These are phyloP conservation scores for Elsinoe australis DNA, from an alignment of 2,329 filamentous ascomycete species.

Conservation along the genomic window DNA sequence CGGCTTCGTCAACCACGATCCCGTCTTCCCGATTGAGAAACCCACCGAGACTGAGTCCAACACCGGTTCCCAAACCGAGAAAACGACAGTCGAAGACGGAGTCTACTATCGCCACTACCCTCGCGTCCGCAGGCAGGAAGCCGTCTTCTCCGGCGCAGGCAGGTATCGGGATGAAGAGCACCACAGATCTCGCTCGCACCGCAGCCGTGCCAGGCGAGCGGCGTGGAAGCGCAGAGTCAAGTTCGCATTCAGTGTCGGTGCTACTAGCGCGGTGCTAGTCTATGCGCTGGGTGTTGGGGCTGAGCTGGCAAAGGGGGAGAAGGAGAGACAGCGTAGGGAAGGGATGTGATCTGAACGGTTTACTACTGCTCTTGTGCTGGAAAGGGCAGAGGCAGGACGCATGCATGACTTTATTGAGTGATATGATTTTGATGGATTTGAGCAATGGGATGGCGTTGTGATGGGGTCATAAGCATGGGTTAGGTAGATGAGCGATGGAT, in stretches of 20 bases:
- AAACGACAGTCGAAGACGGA: constrained; percentile 28
- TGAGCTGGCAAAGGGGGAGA: constrained; percentile 13
- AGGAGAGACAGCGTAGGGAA: constrained; percentile 7
- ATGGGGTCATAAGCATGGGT: not conserved
- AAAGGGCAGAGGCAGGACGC: not conserved
- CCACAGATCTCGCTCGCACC: not conserved
- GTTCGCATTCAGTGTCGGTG: constrained; percentile 14
- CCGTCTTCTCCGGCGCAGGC: constrained; percentile 10
- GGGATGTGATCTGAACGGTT: not conserved
- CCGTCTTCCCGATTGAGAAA: constrained; percentile 21
- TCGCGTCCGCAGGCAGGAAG: constrained; percentile 32
- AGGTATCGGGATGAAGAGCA: constrained; percentile 5
- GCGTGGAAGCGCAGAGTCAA: constrained; percentile 16
- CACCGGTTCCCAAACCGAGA: constrained; percentile 27
- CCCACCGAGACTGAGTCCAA: not conserved
- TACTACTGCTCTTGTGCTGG: not conserved
- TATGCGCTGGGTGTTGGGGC: constrained; percentile 14
- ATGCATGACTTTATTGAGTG: not conserved
- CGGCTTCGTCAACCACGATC: constrained; percentile 57
- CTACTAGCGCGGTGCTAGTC: constrained; percentile 7
- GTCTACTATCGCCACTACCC: constrained; percentile 40
- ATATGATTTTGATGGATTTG: not conserved
- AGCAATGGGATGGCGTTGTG: not conserved
- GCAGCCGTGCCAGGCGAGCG: not conserved
- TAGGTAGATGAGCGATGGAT: constrained; percentile 3